Base-by-base conservation (phyloP, 192 early-diverging fungal genomes). In the Ambispora gerdemannii region DNA sequence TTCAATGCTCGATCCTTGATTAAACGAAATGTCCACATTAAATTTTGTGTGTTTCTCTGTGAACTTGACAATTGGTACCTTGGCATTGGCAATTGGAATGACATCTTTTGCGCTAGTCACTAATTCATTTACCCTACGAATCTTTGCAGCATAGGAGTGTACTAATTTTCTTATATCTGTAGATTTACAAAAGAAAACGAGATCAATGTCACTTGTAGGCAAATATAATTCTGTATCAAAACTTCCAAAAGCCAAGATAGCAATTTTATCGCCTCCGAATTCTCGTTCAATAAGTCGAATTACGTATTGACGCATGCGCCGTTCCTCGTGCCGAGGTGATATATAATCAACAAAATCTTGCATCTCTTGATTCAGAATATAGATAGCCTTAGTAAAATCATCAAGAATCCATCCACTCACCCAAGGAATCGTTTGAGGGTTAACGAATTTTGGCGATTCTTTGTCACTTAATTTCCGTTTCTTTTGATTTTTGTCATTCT, bases 41-140 rank as follows among this genome's bases (percentile, higher is more conserved):
- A 90, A 84, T 0, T 78, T 75, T 0, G 91, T 94, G n/a, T 94
- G 72, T 7, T 60, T 52, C 72, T 98, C 96, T 4, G 78, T 75
- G 35, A 87, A 89, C 76, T 98, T 98, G 71, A 98, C 89, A 64
- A 98, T 94, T 3, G 95, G 96, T 4, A 98, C 94, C 63, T 90
- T 79, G 0, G 70, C 17, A 15, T 34, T 22, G n/a, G 55, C 3
- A 66, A 47, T 17, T 62, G 31, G 7, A 74, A 88, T 83, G 73
- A 73, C 85, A 24, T 91, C 92, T 50, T 83, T 78, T 10, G 78
- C 63, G 70, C 95, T 91, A 3, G 88, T 82, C 47, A 85, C 77
- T 27, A 86, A 77, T 28, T 74, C 72, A 0, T 31, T 52, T 6
- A 76, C 79, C 11, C 34, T 27, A 13, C 91, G 80, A 0, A 77